Evolutionary conservation across 2,329 filamentous ascomycete species (phyloP), one percentile per base, ranked within the genome.

Genomic region (Xylaria sp.): DNA sequence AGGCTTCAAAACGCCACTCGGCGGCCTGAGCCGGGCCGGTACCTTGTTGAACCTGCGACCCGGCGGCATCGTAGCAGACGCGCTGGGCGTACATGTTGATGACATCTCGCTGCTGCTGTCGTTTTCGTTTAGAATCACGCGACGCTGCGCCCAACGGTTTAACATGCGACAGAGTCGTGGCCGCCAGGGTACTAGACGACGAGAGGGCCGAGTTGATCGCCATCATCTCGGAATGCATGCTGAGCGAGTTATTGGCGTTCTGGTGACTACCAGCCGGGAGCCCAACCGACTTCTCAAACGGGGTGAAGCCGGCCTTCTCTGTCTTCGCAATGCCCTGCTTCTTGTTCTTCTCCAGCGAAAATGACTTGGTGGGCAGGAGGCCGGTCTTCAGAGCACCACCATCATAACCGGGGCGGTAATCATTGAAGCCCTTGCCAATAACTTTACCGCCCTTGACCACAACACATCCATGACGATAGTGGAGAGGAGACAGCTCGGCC

Each of bases 221-320:
- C 77, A 81, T 81, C 78, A 81, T 82, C 71, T 82, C 78, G 3
- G 76, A 76, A 61, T 82, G 79, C 76, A 82, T 80, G 16, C 72
- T 78, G 17, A 82, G 69, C 8, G 74, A 72, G 24, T 69, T 69
- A 57, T 78, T 78, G 48, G 71, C 69, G 34, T 48, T 45, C 26
- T 70, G 65, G 50, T 70, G 69, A 17, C 73, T 73, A 34, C 68
- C 68, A 40, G 69, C 66, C 34, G 19, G 26, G 7, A 66, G 63
- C 52, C 63, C 61, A 63, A 76, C 74, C 50, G 74, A 74, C 2
- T 68, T 68, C 42, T 71, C 71, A 57, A 78, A 77, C 3, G 67
- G 63, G 54, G 67, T 63, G 49, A 60, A 62, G 7, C 54, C 55
- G 45, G 37, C 20, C 40, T 49, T 55, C 17, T 39, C 39, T 8